Base-by-base conservation (phyloP, 768 basidiomycete species). In the Tricholoma furcatifolium region DNA sequence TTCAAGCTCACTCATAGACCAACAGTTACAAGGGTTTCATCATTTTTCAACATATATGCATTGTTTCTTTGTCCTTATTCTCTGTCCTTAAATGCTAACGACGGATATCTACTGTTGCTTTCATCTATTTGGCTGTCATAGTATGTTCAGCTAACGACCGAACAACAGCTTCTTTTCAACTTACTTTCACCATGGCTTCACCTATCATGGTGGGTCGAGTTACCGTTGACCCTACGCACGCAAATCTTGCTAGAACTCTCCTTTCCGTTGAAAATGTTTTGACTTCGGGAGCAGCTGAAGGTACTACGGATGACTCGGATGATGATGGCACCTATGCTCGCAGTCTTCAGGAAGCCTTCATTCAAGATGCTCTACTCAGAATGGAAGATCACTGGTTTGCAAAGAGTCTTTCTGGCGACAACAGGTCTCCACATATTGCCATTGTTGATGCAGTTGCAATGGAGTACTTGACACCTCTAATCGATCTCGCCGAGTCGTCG, bases 401-500 rank as follows among this genome's bases (percentile, higher is more conserved):
- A 0, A 64, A 60, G 48, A 79, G 75, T 51, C 55, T 83, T 8
- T 70, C 68, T n/a, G 77, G 78, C 4, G 56, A 78, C n/a, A 65
- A 64, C 15, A 58, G 62, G 0, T 76, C 79, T 0, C 55, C 53
- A 4, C 60, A 68, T 0, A 44, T 71, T 6, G 50, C 47, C 1
- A 55, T 67, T 1, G 57, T 71, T 10, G 74, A 82, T 48, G 64
- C 61, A 24, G 72, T 67, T 6, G 73, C 74, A 6, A 54, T 52
- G 0, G 74, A 78, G 27, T 79, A 83, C 57, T 73, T 70, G 31
- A 58, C 50, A 3, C 74, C 72, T 20, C 77, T 80, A 5, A 59
- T 77, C 5, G 45, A 66, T 41, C 55, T 18, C 27, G n/a, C n/a
- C n/a, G 24, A 46, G 34, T 14, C 42, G 20, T 42, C n/a, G 21